Conservation (phyloP, 2,329 filamentous ascomycete species). For the Biscogniauxia mediterranea region DNA sequence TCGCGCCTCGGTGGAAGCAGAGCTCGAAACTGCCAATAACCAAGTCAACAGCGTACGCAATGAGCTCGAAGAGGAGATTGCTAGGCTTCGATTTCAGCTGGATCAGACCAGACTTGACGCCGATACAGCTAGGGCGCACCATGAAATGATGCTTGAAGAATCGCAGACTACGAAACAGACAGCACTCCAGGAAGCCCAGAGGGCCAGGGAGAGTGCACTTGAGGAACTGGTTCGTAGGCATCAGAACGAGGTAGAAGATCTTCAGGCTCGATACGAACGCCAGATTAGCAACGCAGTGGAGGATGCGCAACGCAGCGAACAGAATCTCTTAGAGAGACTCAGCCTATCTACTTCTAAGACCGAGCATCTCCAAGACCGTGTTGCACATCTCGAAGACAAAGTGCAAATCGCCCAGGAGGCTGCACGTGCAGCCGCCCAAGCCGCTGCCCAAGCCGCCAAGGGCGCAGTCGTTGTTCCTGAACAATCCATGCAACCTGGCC, state of each 20-base stretch:
- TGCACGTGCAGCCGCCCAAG: slow-evolving; percentile 77
- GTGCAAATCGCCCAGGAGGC: slow-evolving; percentile 87
- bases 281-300: slow-evolving; percentile 72
- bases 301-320: slow-evolving; percentile 77
- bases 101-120: slow-evolving; percentile 76
- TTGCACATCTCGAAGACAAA: slow-evolving; percentile 83
- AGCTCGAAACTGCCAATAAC: slow-evolving; percentile 80
- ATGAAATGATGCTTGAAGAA: slow-evolving; percentile 83
- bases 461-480: slow-evolving; percentile 37
- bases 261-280: slow-evolving; percentile 72
- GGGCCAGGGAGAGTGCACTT: slow-evolving; percentile 35
- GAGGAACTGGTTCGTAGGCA: slow-evolving; percentile 50
- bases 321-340: slow-evolving; percentile 77
- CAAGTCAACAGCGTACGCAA: slow-evolving; percentile 81
- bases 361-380: slow-evolving; percentile 81
- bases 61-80: slow-evolving; percentile 77
- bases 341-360: slow-evolving; percentile 80
- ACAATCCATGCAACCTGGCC: slow-evolving; percentile 45
- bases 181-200: slow-evolving; percentile 44
- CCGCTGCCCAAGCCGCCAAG: slow-evolving; percentile 39
- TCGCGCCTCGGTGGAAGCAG: slow-evolving; percentile 73
- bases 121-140: slow-evolving; percentile 75
- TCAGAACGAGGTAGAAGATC: slow-evolving; percentile 69
- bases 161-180: slow-evolving; percentile 66
- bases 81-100: slow-evolving; percentile 69